These are phyloP conservation scores for Phylloporus sp. DNA, from an alignment of 1,284 basidiomycete genomes.

Conservation along the genomic window DNA sequence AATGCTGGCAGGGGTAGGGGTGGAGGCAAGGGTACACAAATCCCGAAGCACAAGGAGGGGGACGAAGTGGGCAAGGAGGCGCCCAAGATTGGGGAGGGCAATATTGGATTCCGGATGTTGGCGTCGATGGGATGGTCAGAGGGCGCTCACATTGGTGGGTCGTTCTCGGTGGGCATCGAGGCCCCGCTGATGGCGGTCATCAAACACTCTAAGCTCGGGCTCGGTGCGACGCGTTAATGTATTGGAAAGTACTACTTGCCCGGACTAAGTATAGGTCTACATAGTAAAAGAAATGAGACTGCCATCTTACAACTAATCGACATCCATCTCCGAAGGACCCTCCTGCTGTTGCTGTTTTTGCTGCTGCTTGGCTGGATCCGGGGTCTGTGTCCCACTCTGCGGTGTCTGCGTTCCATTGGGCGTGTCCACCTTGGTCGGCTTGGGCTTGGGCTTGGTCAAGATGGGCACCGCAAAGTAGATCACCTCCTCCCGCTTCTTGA, in stretches of 20 bases:
- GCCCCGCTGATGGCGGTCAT: slow-evolving; percentile 75
- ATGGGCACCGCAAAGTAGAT: slow-evolving; percentile 86
- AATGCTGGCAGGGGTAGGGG: slow-evolving; percentile 30
- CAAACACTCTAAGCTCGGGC: slow-evolving; percentile 76
- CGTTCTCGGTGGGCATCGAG: slow-evolving; percentile 63
- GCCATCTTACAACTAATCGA: slow-evolving; percentile 60
- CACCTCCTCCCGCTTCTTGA: slow-evolving; percentile 89
- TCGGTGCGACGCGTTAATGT: slow-evolving; percentile 58
- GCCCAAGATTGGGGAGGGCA: slow-evolving; percentile 74
- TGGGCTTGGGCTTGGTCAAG: slow-evolving; percentile 89
- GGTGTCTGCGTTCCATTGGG: slow-evolving; percentile 65
- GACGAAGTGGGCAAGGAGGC: slow-evolving; percentile 82
- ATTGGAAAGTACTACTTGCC: background rate
- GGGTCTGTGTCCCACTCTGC: slow-evolving; percentile 65
- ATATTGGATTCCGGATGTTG: slow-evolving; percentile 81
- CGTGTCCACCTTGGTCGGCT: slow-evolving; percentile 66
- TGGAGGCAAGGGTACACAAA: slow-evolving; percentile 4
- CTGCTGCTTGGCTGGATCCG: slow-evolving; percentile 52
- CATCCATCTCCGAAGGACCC: slow-evolving; percentile 80
- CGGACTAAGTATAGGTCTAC: slow-evolving; percentile 30
- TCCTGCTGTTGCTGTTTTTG: slow-evolving; percentile 46
- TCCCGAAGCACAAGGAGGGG: slow-evolving; percentile 69
- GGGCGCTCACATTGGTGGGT: slow-evolving; percentile 68
- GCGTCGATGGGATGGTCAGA: slow-evolving; percentile 82
- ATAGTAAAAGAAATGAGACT: background rate